Conservation (phyloP, 2,329 filamentous ascomycete species). For the Calonectria pauciramosa region DNA sequence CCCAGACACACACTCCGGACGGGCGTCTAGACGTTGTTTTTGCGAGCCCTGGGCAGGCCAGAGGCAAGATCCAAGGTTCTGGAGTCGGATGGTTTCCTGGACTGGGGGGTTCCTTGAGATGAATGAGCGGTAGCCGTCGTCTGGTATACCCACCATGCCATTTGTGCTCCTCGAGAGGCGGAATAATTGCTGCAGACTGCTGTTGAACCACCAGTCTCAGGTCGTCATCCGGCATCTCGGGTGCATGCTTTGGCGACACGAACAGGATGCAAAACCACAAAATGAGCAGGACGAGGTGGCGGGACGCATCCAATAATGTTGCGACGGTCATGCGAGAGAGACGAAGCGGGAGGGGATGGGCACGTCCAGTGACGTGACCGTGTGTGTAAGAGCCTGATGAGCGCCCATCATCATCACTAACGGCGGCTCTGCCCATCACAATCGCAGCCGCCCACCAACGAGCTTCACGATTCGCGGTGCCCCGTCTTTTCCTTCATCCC, state of each 20-base stretch:
- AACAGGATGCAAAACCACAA: conserved; percentile 2
- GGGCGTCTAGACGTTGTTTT: conserved; percentile 12
- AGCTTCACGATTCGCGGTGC: background rate
- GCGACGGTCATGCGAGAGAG: background rate
- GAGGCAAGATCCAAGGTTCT: background rate
- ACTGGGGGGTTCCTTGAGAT: background rate
- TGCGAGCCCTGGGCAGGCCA: background rate
- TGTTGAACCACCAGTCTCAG: conserved; percentile 12
- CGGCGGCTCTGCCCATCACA: conserved; percentile 11
- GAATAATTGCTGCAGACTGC: conserved; percentile 16
- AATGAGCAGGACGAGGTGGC: background rate
- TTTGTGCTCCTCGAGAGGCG: background rate
- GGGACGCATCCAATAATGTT: background rate
- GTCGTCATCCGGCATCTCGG: background rate
- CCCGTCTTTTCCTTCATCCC: background rate
- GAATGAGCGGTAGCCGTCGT: background rate
- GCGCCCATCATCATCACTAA: conserved; percentile 12
- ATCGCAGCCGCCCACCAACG: conserved; percentile 8
- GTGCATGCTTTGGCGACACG: conserved; percentile 4
- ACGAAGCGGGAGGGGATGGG: conserved; percentile 4
- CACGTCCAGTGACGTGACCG: conserved; percentile 25
- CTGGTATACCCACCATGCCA: background rate
- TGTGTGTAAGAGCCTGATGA: conserved; percentile 11
- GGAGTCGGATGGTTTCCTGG: background rate
- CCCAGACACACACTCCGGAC: background rate